A percentile compares a stretch with the other conserved stretches of the same genome.
Conservation (phyloP, 2,329 filamentous ascomycete genomes). For the Cyphellophora attinorum region DNA sequence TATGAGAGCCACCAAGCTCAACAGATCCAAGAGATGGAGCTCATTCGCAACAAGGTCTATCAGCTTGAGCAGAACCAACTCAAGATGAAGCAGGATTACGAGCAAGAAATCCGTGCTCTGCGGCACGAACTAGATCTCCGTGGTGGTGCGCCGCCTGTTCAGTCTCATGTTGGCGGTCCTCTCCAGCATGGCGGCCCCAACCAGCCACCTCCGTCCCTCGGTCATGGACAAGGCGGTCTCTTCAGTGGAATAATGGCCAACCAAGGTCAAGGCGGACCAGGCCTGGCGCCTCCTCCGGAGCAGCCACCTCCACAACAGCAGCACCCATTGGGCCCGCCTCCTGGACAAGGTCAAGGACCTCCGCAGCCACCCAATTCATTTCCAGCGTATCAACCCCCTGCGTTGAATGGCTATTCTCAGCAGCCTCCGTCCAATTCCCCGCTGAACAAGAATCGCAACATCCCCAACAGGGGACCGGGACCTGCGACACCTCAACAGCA, state of each 20-base stretch:
- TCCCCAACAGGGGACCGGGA: slow-evolving; percentile 45
- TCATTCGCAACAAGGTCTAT: slow-evolving; percentile 88
- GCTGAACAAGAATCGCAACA: slow-evolving; percentile 61
- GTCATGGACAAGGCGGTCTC: slow-evolving; percentile 77
- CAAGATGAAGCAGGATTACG: slow-evolving; percentile 85
- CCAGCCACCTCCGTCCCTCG: slow-evolving; percentile 76
- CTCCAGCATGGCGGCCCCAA: slow-evolving; percentile 70
- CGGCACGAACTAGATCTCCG: slow-evolving; percentile 76
- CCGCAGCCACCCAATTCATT: slow-evolving; percentile 67
- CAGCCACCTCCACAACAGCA: slow-evolving; percentile 47
- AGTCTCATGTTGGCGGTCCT: slow-evolving; percentile 60
- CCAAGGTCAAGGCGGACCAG: slow-evolving; percentile 72
- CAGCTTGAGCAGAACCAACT: slow-evolving; percentile 84
- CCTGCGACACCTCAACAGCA: slow-evolving; percentile 89
- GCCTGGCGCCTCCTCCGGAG: slow-evolving; percentile 67
- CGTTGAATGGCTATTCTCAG: slow-evolving; percentile 64
- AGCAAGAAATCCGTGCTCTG: slow-evolving; percentile 78
- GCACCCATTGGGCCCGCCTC: slow-evolving; percentile 46
- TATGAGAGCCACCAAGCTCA: slow-evolving; percentile 92
- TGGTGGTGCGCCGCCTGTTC: slow-evolving; percentile 49
- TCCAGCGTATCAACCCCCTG: slow-evolving; percentile 58
- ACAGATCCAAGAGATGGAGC: slow-evolving; percentile 90
- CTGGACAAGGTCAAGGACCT: slow-evolving; percentile 38
- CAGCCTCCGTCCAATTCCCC: slow-evolving; percentile 68
- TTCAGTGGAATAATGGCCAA: slow-evolving; percentile 96